These are phyloP conservation scores for Beauveria sp. DNA, from an alignment of 2,329 filamentous ascomycete genomes.

Conservation along the genomic window DNA sequence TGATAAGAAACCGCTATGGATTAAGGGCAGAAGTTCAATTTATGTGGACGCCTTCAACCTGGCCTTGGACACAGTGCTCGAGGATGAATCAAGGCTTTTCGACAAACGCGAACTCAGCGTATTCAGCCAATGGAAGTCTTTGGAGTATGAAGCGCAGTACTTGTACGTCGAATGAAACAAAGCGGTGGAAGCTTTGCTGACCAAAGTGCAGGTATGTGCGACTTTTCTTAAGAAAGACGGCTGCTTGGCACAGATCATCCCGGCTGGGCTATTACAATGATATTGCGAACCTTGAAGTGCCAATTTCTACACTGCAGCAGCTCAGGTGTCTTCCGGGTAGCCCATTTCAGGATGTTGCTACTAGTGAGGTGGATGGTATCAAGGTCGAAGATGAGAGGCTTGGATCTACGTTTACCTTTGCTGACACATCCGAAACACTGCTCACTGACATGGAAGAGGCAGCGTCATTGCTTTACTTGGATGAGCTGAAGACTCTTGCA, in stretches of 20 bases:
- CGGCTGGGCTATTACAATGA: conserved; percentile 75
- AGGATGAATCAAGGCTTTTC: conserved; percentile 84
- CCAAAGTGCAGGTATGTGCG: conserved; percentile 64
- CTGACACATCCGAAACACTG: conserved; percentile 64
- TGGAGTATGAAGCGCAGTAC: conserved; percentile 84
- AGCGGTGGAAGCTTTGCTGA: conserved; percentile 9
- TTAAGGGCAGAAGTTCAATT: conserved; percentile 74
- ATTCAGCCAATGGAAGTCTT: conserved; percentile 64
- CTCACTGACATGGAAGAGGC: conserved; percentile 79
- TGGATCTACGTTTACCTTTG: conserved; percentile 61
- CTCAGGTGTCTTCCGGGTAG: conserved; percentile 44
- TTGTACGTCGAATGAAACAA: conserved; percentile 47
- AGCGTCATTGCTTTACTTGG: conserved; percentile 69
- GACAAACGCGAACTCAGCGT: conserved; percentile 68
- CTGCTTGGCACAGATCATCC: conserved; percentile 79
- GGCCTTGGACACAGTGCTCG: conserved; percentile 78
- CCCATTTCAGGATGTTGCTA: conserved; percentile 2
- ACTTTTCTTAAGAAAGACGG: conserved; percentile 85
- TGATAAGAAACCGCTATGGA: conserved; percentile 46
- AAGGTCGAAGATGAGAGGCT: conserved; percentile 38
- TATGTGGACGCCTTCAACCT: conserved; percentile 98
- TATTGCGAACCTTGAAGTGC: conserved; percentile 63
- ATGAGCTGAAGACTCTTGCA: conserved; percentile 77
- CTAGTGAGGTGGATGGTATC: conserved; percentile 22
- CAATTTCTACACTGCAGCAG: conserved; percentile 58